Base-by-base conservation (phyloP, 495 filamentous ascomycete species). In the Glarea lozoyensis region DNA sequence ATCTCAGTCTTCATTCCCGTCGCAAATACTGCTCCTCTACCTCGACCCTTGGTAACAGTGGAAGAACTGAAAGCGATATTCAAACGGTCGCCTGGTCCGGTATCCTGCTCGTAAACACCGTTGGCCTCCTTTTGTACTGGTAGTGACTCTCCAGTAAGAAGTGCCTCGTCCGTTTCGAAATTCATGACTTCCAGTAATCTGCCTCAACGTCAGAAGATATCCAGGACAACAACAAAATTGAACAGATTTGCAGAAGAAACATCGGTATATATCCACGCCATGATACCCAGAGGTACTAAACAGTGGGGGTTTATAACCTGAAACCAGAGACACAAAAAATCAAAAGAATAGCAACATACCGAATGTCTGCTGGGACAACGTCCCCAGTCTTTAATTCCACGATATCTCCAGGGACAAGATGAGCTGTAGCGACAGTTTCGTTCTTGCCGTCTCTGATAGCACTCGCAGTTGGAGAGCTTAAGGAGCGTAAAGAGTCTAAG, bases 1-100 rank as follows among this genome's bases (percentile, higher is more conserved):
- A 90, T 83, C 59, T 88, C 82, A 1, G 86, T 90, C 37, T 66
- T 57, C 85, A 89, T 88, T 11, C 83, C 86, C 11, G 81, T 84
- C 34, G 63, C 67, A 29, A 41, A 48, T 1, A 48, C 32, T 4
- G 37, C 20, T 33, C 81, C 81, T 19, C 66, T 66, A 22, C 67
- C 81, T 42, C 81, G 78, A 20, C 81, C 80, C 59, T 81, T 82
- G 24, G 69, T 75, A 35, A 85, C 73, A 10, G 72, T 73, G n/a
- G 78, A 78, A 32, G 80, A 81, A 12, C 75, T 74, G 44, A 79
- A 84, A 2, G 72, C 77, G 53, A 84, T 72, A 52, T 84, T 84
- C 42, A 75, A 62, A 17, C 81, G 68, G 46, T 84, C 80, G 13
- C 70, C 81, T 46, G 77, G 71, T n/a, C 72, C 69, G 16, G 74